Evolutionary conservation across 495 filamentous ascomycete species (phyloP).

Genomic region (Aspergillus indologenus): DNA sequence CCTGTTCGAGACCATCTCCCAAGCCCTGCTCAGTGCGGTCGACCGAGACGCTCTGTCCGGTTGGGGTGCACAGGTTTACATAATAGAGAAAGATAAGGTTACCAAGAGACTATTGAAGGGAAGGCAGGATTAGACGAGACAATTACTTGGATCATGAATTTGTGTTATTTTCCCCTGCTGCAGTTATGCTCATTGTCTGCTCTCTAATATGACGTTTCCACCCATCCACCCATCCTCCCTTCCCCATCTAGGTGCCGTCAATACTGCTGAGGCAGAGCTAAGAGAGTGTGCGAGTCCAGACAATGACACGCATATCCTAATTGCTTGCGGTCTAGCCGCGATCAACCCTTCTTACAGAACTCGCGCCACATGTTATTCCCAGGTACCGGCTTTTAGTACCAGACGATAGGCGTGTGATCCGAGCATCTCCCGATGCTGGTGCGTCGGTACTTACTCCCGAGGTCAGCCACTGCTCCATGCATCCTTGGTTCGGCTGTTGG

Average conservation of each 20-base stretch:
- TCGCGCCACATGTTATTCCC: background rate
- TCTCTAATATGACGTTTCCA: conserved; percentile 4
- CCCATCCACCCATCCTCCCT: no score
- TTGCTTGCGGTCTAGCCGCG: background rate
- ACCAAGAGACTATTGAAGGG: conserved; percentile 98
- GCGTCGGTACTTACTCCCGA: background rate
- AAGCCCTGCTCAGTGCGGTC: conserved; percentile 92
- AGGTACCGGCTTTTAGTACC: no score
- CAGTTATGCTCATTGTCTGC: conserved; percentile 9
- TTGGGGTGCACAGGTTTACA: conserved; percentile 98
- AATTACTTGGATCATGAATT: conserved; percentile 13
- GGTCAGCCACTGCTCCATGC: background rate
- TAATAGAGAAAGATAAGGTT: conserved; percentile 99
- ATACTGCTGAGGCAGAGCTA: background rate
- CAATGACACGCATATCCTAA: background rate
- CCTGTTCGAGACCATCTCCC: conserved; percentile 97
- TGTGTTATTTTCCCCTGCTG: conserved; percentile 8
- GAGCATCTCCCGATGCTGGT: conserved; percentile 19
- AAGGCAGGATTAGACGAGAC: conserved; percentile 57
- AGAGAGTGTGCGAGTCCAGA: background rate
- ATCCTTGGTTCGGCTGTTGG: conserved; percentile 27
- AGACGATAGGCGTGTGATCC: conserved; percentile 13
- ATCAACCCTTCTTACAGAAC: background rate
- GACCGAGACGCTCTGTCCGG: conserved; percentile 95
- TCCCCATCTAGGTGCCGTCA: background rate